Evolutionary conservation across 805 yeast genomes (phyloP), one percentile per base, ranked within the genome.

Genomic region (Candida quercuum): DNA sequence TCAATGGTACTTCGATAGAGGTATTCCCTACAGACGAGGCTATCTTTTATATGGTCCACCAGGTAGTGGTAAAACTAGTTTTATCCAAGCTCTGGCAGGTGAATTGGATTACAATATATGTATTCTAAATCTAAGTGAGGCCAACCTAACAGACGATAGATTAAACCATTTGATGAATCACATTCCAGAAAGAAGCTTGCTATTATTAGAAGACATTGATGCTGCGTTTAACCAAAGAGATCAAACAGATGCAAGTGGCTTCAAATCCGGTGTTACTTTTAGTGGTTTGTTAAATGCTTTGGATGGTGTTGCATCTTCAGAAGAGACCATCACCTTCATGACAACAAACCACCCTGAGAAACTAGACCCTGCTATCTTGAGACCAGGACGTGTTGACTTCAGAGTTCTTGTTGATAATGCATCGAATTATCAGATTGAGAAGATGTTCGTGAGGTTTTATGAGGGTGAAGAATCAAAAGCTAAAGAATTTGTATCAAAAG

Each of bases 281-380:
- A 86, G 96, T 39, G 99, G 99, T 0, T 67, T 93, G 32, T 65
- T 93, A 42, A 93, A 93, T 57, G 96, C 99, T 0, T 67, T 93
- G 33, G 99, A 93, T 59, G 99, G 99, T 33, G 98, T 93, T 14
- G 93, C 98, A 3, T 86, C 96, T 21, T 95, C 97, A 2, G 99
- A 93, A 56, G 98, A 93, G 56, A 83, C 96, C 32, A 72, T 93
- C 24, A 91, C 97, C 0, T 93, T 93, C 61, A 93, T 93, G 99
- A 93, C 99, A 16, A 91, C 99, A 16, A 93, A 93, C 60, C 99
- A 93, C 55, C 96, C 97, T 0, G 98, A 93, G 45, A 77, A 77
- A 45, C 67, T 93, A 27, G 99, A 93, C 53, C 87, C 96, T 1
- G 99, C 99, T 0, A 71, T 93, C 31, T 64, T 93, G 57, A 72